Conservation (phyloP, 2,329 filamentous ascomycete species). For the Aspergillus spinulosporus region DNA sequence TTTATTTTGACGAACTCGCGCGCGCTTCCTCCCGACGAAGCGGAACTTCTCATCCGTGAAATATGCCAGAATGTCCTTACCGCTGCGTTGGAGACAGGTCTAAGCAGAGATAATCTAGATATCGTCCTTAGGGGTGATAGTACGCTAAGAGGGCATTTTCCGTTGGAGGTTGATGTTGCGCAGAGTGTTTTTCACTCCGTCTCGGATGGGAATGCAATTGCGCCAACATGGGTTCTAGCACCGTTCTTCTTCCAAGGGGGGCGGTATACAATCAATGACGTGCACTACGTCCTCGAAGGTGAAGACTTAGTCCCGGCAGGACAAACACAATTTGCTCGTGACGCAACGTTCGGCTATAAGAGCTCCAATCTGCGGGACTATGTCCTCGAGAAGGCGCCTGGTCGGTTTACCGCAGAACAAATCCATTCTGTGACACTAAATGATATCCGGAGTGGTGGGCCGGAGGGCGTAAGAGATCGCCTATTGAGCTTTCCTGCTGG, state of each 20-base stretch:
- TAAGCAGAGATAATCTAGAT: constrained; percentile 45
- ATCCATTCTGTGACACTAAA: constrained; percentile 49
- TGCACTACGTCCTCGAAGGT: constrained; percentile 60
- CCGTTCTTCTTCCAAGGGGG: constrained; percentile 63
- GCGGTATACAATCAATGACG: constrained; percentile 57
- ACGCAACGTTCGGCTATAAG: constrained; percentile 59
- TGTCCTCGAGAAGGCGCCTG: constrained; percentile 55
- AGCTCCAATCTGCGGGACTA: constrained; percentile 57
- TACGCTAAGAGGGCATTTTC: constrained; percentile 59
- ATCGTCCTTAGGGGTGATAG: constrained; percentile 60
- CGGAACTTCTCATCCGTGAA: constrained; percentile 49
- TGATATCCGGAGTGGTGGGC: constrained; percentile 52
- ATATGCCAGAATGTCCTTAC: constrained; percentile 54
- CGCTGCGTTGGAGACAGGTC: constrained; percentile 43
- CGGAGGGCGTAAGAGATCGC: constrained; percentile 44
- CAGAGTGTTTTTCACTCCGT: constrained; percentile 50
- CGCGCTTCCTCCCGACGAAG: constrained; percentile 53
- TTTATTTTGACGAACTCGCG: constrained; percentile 63
- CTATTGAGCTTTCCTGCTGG: constrained; percentile 41
- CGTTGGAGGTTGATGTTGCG: constrained; percentile 55
- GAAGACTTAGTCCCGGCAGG: constrained; percentile 52
- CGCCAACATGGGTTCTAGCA: constrained; percentile 51
- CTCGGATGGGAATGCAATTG: constrained; percentile 39
- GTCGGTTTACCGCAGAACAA: constrained; percentile 39
- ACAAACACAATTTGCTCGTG: constrained; percentile 57